A percentile compares a stretch with the other conserved stretches of the same genome.
phyloP scores from a whole-genome alignment of 441 rosid genomes.

The Brassica hybrid region DNA sequence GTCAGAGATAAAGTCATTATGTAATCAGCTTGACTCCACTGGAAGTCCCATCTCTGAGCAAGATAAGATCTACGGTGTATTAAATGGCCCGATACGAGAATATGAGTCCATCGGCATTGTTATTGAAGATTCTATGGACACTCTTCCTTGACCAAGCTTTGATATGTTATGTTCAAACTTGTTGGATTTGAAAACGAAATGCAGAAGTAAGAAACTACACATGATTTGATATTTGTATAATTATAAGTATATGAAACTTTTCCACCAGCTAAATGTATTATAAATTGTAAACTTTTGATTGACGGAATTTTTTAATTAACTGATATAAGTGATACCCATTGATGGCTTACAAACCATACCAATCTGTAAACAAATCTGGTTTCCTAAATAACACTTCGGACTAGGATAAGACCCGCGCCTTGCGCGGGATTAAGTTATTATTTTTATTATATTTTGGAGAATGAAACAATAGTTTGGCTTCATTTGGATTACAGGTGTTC shows the following conservation, averaged over 20 bases:
- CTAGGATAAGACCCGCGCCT: too few relatives aligned
- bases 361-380: background rate
- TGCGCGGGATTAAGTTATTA: too few relatives aligned
- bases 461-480: too few relatives aligned
- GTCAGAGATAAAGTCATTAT: background rate
- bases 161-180: background rate
- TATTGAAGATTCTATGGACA: background rate
- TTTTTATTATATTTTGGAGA: too few relatives aligned
- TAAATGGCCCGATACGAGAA: background rate
- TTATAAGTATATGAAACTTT: background rate
- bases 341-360: background rate
- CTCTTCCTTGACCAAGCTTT: background rate
- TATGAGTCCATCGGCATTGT: background rate
- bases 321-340: background rate
- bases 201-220: background rate
- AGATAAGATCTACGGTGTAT: background rate
- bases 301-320: background rate
- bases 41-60: background rate
- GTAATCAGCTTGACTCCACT: background rate
- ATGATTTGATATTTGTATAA: background rate
- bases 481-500: too few relatives aligned
- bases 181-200: background rate
- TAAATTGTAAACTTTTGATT: conserved; percentile 10
- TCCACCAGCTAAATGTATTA: background rate
- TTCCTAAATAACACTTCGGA: background rate